Base-by-base conservation (phyloP, 2,329 filamentous ascomycete species). In the Colletotrichum australisinense region DNA sequence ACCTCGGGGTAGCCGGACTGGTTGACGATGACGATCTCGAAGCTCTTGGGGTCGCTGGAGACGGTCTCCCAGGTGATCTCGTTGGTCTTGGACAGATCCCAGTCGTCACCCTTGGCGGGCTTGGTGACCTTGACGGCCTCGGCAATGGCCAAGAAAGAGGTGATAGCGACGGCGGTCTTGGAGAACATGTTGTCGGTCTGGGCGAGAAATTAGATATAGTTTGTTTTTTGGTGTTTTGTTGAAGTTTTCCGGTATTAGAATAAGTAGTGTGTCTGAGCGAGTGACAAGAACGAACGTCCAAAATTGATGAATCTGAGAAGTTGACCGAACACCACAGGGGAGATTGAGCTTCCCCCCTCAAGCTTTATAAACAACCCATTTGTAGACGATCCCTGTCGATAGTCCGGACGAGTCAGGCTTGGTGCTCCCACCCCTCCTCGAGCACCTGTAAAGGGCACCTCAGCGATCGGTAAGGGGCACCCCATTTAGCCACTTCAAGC, bases 231-330 rank as follows among this genome's bases (percentile, higher is more conserved):
- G 28, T 65, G 28, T 26, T 19, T 26, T 9, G 22, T 55, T 5
- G 35, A 26, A 22, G 22, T 52, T 52, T 32, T 55, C 28, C 32
- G n/a, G 1, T 70, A 73, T 64, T 70, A 73, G 46, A 63, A 70
- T 56, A 69, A 64, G 60, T 70, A 69, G 42, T 16, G 35, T 56
- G 49, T 60, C 46, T 70, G 59, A 73, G 70, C 70, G 70, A 73
- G 70, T 73, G 70, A 73, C 67, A 70, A 70, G 66, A 73, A 73
- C 66, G 53, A 73, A 65, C 26, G 67, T 69, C 55, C 38, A 64
- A 69, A 60, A 49, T 30, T 64, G 70, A 57, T 70, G 60, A 73
- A 70, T 63, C 52, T 67, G 55, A 65, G 38, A 26, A 64, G 60
- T 70, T 73, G 70, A 60, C 63, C 30, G 60, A 56, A 49, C 28